phyloP scores from a whole-genome alignment of 2,329 filamentous ascomycete species.

The Botrytis squamosa region DNA sequence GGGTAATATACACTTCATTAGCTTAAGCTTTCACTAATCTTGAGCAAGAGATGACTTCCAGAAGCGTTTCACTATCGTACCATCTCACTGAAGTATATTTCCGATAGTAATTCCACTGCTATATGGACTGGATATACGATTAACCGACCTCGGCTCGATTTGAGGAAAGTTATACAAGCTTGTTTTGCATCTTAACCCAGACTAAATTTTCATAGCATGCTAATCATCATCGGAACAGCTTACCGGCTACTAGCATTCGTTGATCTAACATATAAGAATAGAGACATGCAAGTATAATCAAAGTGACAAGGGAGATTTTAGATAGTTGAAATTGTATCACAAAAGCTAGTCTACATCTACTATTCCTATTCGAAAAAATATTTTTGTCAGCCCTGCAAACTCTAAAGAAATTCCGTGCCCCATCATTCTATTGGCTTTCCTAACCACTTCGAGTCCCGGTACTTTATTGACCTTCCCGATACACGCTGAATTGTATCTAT shows the following conservation, averaged over 20 bases:
- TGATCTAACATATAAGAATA: neutral
- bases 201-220: neutral
- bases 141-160: neutral
- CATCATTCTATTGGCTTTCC: neutral
- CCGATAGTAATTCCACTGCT: neutral
- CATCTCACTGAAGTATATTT: neutral
- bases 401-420: neutral
- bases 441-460: neutral
- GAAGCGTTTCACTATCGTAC: neutral
- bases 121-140: neutral
- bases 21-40: neutral
- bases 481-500: neutral
- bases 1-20: neutral
- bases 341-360: neutral
- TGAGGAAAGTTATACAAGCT: neutral
- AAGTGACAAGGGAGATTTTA: neutral
- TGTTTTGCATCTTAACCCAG: neutral
- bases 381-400: neutral
- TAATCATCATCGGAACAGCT: neutral
- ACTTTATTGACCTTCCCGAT: neutral
- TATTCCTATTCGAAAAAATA: neutral
- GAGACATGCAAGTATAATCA: neutral
- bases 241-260: neutral
- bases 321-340: neutral
- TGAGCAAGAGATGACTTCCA: neutral